Conservation (phyloP, 2,329 filamentous ascomycete genomes). For the Paecilomyces fulvus region DNA sequence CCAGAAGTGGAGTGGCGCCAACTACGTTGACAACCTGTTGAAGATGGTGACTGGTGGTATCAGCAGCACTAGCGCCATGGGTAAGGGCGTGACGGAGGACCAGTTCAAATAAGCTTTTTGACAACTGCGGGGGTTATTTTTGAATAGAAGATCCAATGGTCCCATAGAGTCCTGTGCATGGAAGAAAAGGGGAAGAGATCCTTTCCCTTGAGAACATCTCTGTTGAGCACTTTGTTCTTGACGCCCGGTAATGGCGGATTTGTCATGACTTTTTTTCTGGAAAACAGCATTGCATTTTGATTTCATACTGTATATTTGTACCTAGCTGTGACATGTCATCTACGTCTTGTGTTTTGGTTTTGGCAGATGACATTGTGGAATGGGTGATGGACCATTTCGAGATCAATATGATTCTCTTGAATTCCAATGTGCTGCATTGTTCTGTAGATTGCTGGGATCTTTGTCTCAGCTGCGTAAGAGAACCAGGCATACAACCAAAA, state of each 20-base stretch:
- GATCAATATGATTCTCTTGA: neutral
- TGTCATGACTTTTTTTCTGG: neutral
- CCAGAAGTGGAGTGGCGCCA: conserved; percentile 97
- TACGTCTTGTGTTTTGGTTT: neutral
- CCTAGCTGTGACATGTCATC: neutral
- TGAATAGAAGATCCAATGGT: neutral
- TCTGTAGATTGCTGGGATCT: too few species aligned
- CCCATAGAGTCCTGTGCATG: neutral
- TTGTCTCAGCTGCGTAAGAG: too few species aligned
- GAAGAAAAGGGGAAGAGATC: neutral
- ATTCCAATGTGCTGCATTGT: neutral
- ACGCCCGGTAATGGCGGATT: neutral
- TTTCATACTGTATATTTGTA: neutral
- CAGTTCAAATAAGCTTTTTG: conserved; percentile 61
- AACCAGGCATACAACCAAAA: too few species aligned
- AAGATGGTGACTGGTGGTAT: conserved; percentile 97
- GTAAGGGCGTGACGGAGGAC: conserved; percentile 93
- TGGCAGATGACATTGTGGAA: neutral
- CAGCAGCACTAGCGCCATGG: conserved; percentile 90
- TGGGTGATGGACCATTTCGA: neutral
- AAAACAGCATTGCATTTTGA: neutral
- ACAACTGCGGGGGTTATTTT: neutral
- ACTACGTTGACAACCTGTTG: conserved; percentile 86
- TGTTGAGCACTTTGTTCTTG: neutral
- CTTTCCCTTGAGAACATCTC: neutral